Percentiles rank a stretch among this genome's conserved stretches.
These are phyloP conservation scores for Paecilomyces dactylethromorphus DNA, from an alignment of 2,329 filamentous ascomycete species.

Conservation along the genomic window DNA sequence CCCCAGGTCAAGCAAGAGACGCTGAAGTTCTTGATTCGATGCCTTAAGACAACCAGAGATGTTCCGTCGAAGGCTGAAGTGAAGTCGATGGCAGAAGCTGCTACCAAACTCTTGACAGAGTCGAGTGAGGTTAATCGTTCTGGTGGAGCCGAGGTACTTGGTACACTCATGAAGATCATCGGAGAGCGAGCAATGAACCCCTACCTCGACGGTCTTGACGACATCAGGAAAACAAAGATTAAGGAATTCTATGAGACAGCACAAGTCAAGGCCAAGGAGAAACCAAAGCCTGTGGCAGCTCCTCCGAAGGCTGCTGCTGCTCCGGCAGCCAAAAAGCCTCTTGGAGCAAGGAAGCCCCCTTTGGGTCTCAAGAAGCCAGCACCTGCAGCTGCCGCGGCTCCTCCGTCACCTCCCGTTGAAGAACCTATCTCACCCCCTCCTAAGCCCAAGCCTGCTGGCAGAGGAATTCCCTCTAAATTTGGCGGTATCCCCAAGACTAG, in stretches of 20 bases:
- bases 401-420: conserved; percentile 46
- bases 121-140: conserved; percentile 79
- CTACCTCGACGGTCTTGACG: conserved; percentile 84
- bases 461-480: conserved; percentile 39
- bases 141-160: conserved; percentile 84
- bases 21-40: conserved; percentile 86
- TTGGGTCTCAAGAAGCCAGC: conserved; percentile 44
- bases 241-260: conserved; percentile 83
- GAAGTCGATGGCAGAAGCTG: conserved; percentile 75
- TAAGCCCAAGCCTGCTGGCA: conserved; percentile 37
- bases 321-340: conserved; percentile 51
- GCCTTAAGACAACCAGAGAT: conserved; percentile 72
- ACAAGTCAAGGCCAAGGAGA: conserved; percentile 82
- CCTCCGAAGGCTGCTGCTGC: conserved; percentile 54
- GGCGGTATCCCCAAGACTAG: conserved; percentile 36
- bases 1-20: conserved; percentile 96
- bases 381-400: conserved; percentile 40
- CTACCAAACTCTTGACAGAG: conserved; percentile 84
- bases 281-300: conserved; percentile 68
- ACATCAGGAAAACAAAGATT: conserved; percentile 91
- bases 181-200: conserved; percentile 93
- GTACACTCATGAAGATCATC: conserved; percentile 97
- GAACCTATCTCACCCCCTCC: conserved; percentile 47
- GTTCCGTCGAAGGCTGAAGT: conserved; percentile 82
- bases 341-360: conserved; percentile 47